A percentile compares a stretch with the other conserved stretches of the same genome.
phyloP scores from a whole-genome alignment of 2,329 filamentous ascomycete species.

The Tolypocladium ovalisporum region DNA sequence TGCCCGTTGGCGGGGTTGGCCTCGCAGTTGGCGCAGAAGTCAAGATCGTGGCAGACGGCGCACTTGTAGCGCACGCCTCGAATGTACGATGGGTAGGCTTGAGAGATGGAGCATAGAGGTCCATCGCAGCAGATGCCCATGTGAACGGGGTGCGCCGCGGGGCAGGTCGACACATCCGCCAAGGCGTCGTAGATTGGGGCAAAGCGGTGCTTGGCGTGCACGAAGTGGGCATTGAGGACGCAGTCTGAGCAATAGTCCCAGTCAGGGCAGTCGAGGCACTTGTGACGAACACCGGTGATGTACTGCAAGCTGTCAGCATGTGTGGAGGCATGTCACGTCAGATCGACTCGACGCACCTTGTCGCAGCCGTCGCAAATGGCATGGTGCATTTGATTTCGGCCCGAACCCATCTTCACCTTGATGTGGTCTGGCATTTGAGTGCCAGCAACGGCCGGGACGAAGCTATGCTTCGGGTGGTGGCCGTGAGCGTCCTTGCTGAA shows the following conservation, averaged over 20 bases:
- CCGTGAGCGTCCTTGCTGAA: constrained; percentile 69
- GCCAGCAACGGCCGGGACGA: constrained; percentile 56
- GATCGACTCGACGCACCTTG: constrained; percentile 16
- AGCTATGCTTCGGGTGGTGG: constrained; percentile 81
- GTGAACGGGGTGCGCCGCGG: constrained; percentile 41
- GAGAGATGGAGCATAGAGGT: constrained; percentile 60
- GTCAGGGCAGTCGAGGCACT: constrained; percentile 93
- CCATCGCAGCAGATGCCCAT: constrained; percentile 90
- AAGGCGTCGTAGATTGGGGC: constrained; percentile 74
- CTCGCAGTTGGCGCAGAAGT: constrained; percentile 93
- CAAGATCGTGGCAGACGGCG: constrained; percentile 84
- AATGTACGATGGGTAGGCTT: constrained; percentile 58
- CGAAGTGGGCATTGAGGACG: constrained; percentile 51
- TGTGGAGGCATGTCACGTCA: neutral
- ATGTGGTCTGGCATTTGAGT: constrained; percentile 51
- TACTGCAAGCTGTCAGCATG: constrained; percentile 25
- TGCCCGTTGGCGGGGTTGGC: constrained; percentile 74
- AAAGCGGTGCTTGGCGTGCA: constrained; percentile 79
- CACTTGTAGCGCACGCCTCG: constrained; percentile 91
- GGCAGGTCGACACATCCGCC: constrained; percentile 9
- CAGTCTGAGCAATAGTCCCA: constrained; percentile 91
- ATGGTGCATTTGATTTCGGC: constrained; percentile 71
- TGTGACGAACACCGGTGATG: constrained; percentile 84
- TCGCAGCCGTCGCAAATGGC: constrained; percentile 95
- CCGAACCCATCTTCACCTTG: constrained; percentile 59